Conservation (phyloP, 2,329 filamentous ascomycete species). For the Xylariomycetidae sp. region DNA sequence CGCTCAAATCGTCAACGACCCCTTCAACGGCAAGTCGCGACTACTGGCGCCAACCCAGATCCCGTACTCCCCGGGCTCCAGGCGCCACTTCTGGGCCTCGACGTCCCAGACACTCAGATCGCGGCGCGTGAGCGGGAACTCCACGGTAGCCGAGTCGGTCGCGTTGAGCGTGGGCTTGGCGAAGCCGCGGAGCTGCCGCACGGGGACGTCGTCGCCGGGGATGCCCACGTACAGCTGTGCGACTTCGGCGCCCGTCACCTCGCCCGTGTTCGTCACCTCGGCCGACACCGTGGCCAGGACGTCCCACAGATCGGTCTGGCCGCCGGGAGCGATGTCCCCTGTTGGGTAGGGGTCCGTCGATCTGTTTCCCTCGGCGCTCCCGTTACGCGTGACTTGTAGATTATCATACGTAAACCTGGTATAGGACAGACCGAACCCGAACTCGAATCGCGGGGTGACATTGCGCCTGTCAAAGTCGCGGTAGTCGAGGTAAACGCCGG, state of each 20-base stretch:
- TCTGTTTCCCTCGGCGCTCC: slow-evolving; percentile 9
- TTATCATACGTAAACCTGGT: slow-evolving; percentile 45
- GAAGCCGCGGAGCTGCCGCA: slow-evolving; percentile 59
- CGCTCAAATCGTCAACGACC: slow-evolving; percentile 30
- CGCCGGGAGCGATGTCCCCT: slow-evolving; percentile 35
- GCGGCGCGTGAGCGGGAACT: slow-evolving; percentile 51
- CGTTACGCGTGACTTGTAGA: slow-evolving; percentile 30
- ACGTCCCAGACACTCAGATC: slow-evolving; percentile 65
- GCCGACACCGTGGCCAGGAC: slow-evolving; percentile 33
- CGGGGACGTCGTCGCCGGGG: slow-evolving; percentile 36
- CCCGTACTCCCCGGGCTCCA: slow-evolving; percentile 38
- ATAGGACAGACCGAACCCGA: slow-evolving; percentile 51
- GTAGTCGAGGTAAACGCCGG: slow-evolving; percentile 49
- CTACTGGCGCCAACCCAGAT: slow-evolving; percentile 44
- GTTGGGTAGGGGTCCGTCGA: slow-evolving; percentile 30
- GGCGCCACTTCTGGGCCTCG: slow-evolving; percentile 52
- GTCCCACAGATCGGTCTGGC: slow-evolving; percentile 43
- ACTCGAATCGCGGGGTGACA: slow-evolving; percentile 48
- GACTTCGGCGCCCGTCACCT: slow-evolving; percentile 37
- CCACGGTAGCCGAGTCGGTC: slow-evolving; percentile 37
- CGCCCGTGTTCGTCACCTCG: slow-evolving; percentile 37
- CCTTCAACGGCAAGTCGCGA: slow-evolving; percentile 35
- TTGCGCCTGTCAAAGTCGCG: slow-evolving; percentile 44
- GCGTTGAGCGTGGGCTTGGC: slow-evolving; percentile 50
- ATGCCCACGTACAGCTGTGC: slow-evolving; percentile 44